Conservation (phyloP, 75 land plant genomes). For the Selaginella tamariscina region DNA sequence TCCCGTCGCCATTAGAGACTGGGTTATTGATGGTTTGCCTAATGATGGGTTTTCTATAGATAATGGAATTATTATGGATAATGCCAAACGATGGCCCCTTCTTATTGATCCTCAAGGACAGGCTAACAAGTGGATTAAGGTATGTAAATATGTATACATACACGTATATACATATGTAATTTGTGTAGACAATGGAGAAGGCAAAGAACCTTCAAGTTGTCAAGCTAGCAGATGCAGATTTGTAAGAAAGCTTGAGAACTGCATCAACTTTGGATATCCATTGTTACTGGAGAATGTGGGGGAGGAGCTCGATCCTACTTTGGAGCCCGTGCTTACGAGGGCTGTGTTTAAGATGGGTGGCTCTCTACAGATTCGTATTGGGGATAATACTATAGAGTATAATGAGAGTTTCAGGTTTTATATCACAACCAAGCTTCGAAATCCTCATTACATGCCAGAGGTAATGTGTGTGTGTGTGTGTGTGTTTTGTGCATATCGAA, state of each 20-base stretch:
- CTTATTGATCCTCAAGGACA: slow-evolving; percentile 38
- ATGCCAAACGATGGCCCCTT: slow-evolving; percentile 32
- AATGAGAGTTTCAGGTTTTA: slow-evolving; percentile 29
- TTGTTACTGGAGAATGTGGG: slow-evolving; percentile 27
- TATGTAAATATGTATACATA: not conserved
- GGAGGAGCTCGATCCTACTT: slow-evolving; percentile 33
- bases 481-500: not conserved
- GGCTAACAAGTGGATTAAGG: slow-evolving; percentile 35
- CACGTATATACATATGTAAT: not conserved
- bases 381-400: slow-evolving; percentile 29
- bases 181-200: slow-evolving; percentile 27
- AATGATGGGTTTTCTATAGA: slow-evolving; percentile 34
- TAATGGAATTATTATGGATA: slow-evolving; percentile 28
- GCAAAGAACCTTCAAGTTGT: slow-evolving; percentile 22
- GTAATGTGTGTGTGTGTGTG: slow-evolving; percentile 10
- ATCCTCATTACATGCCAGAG: slow-evolving; percentile 38
- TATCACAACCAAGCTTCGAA: slow-evolving; percentile 32
- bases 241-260: slow-evolving; percentile 29
- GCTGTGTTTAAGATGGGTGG: slow-evolving; percentile 28
- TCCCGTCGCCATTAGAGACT: slow-evolving; percentile 30
- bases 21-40: slow-evolving; percentile 37
- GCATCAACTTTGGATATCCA: slow-evolving; percentile 34
- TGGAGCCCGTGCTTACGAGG: slow-evolving; percentile 28
- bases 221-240: slow-evolving; percentile 31
- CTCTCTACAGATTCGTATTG: slow-evolving; percentile 28